Conservation (phyloP, 352 stramenopile genomes). For the Globisporangium lucens region DNA sequence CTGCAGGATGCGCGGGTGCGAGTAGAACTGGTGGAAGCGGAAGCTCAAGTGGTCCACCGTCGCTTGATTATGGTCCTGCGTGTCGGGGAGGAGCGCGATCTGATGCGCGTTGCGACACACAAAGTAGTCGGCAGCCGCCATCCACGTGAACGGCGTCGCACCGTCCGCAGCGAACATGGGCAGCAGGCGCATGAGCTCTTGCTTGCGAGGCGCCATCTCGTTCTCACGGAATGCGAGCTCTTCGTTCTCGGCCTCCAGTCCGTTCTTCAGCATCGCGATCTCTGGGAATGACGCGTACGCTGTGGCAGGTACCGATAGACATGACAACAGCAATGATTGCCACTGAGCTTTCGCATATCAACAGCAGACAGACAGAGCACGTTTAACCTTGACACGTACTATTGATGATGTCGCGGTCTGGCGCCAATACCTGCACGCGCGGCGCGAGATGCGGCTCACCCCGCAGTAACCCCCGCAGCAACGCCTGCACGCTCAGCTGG, state of each 20-base stretch:
- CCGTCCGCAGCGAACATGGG: slow-evolving; percentile 34
- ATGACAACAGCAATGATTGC: too few species aligned
- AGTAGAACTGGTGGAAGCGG: slow-evolving; percentile 83
- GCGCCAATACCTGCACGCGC: slow-evolving; percentile 52
- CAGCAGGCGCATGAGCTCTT: slow-evolving; percentile 49
- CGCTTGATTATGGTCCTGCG: slow-evolving; percentile 34
- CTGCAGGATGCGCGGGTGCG: slow-evolving; percentile 57
- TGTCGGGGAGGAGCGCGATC: slow-evolving; percentile 48
- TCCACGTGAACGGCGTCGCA: slow-evolving; percentile 59
- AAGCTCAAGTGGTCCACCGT: slow-evolving; percentile 58
- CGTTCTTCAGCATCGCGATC: slow-evolving; percentile 50
- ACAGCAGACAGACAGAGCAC: background rate
- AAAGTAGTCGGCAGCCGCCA: slow-evolving; percentile 72
- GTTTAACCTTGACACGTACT: slow-evolving; percentile 31
- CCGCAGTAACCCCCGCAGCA: slow-evolving; percentile 49
- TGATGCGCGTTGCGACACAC: slow-evolving; percentile 60
- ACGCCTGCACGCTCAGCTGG: slow-evolving; percentile 69
- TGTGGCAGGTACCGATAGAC: slow-evolving; percentile 9
- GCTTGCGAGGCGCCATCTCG: slow-evolving; percentile 47
- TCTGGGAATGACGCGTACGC: slow-evolving; percentile 63
- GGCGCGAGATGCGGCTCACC: slow-evolving; percentile 33
- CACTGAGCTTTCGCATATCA: background rate
- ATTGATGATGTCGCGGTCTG: slow-evolving; percentile 77
- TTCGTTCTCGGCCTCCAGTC: slow-evolving; percentile 49
- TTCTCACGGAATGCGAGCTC: slow-evolving; percentile 46